These are phyloP conservation scores for Aspergillus fumigatiaffinis DNA, from an alignment of 2,329 filamentous ascomycete species.

Conservation along the genomic window DNA sequence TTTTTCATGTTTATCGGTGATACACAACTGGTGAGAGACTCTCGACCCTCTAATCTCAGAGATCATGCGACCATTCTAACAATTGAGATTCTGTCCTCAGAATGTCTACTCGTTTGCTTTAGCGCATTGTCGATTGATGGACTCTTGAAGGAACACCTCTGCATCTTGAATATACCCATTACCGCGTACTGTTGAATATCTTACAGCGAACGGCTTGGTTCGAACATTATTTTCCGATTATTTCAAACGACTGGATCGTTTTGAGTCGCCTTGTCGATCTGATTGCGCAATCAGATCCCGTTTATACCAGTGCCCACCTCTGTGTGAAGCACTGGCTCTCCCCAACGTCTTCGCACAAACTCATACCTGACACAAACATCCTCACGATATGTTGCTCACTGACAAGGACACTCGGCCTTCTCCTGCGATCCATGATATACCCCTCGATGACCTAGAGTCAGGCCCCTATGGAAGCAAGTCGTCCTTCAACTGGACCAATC, in stretches of 20 bases:
- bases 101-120: not conserved
- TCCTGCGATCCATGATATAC: constrained; percentile 24
- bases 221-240: not conserved
- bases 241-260: not conserved
- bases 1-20: not conserved
- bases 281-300: not conserved
- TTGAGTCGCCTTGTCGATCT: not conserved
- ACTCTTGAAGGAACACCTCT: not conserved
- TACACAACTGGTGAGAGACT: not conserved
- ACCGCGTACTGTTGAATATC: not conserved
- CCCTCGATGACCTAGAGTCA: constrained; percentile 28
- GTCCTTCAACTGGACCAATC: constrained; percentile 17
- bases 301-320: not conserved
- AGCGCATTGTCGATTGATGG: not conserved
- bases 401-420: constrained; percentile 15
- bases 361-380: not conserved
- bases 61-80: not conserved
- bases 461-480: constrained; percentile 8
- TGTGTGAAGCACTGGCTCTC: not conserved
- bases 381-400: constrained; percentile 10
- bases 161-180: not conserved
- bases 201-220: not conserved
- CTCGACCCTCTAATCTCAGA: not conserved
- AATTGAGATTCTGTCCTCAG: not conserved
- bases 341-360: not conserved